Evolutionary conservation across 805 yeast species (phyloP).

Genomic region (Ogataea naganishii): DNA sequence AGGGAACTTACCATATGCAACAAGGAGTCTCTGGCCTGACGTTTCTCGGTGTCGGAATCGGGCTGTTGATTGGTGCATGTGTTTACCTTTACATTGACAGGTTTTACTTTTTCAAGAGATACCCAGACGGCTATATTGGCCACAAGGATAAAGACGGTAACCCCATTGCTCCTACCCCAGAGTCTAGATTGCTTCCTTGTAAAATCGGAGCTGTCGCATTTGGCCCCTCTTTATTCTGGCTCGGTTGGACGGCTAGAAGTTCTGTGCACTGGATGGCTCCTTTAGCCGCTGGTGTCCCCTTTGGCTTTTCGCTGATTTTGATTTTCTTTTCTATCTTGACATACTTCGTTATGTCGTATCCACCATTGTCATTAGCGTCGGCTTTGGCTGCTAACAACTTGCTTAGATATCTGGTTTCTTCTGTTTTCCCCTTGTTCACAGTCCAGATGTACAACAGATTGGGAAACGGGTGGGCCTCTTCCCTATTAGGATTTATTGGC

Average conservation of each 20-base stretch:
- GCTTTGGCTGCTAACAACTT: conserved; percentile 85
- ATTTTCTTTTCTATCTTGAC: conserved; percentile 63
- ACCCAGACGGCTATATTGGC: conserved; percentile 54
- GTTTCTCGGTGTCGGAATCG: conserved; percentile 65
- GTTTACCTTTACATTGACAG: conserved; percentile 44
- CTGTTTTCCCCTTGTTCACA: conserved; percentile 79
- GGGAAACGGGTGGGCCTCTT: conserved; percentile 73
- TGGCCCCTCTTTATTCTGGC: conserved; percentile 69
- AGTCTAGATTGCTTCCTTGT: conserved; percentile 48
- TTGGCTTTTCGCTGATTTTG: conserved; percentile 67
- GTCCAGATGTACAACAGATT: conserved; percentile 72
- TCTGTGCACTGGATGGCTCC: conserved; percentile 73
- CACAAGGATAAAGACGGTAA: conserved; percentile 51
- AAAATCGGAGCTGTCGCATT: conserved; percentile 60
- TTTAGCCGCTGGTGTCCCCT: conserved; percentile 65
- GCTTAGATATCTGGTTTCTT: conserved; percentile 64
- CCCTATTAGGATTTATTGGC: conserved; percentile 56
- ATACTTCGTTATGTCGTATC: conserved; percentile 64
- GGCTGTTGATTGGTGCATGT: conserved; percentile 47
- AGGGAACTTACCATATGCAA: conserved; percentile 52
- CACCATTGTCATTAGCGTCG: conserved; percentile 74
- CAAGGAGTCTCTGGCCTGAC: conserved; percentile 60
- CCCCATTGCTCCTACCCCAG: conserved; percentile 48
- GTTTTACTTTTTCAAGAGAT: conserved; percentile 40
- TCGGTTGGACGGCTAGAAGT: conserved; percentile 64